Conservation (phyloP, 116 monocot genomes). For the Phalaenopsis hybrid region DNA sequence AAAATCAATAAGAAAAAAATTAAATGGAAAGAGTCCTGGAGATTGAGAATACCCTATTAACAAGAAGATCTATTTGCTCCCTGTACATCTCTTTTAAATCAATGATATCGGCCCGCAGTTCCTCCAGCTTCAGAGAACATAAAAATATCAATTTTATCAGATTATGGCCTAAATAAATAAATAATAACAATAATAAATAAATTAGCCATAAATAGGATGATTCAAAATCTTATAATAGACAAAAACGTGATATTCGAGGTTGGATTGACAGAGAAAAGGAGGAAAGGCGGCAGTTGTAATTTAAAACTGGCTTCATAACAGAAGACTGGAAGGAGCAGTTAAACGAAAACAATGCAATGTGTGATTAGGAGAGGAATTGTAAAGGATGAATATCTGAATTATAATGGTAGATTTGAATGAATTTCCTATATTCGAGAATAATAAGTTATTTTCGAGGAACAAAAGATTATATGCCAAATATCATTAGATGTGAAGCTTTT, state of each 20-base stretch:
- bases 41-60: constrained; percentile 66
- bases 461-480: no score
- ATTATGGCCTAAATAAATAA: not conserved
- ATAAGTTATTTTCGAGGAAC: no score
- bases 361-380: no score
- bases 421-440: no score
- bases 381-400: no score
- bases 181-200: not conserved
- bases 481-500: no score
- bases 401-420: no score
- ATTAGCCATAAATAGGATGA: not conserved
- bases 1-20: not conserved
- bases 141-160: not conserved
- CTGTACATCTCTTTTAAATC: constrained; percentile 99
- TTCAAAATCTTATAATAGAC: not conserved
- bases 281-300: no score
- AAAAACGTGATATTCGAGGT: no score
- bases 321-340: no score
- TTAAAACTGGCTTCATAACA: not conserved
- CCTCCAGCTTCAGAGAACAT: constrained; percentile 67
- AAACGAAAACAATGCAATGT: no score
- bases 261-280: no score
- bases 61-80: constrained; percentile 96
- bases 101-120: constrained; percentile 86
- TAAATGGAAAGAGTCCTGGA: not conserved